phyloP scores from a whole-genome alignment of 495 filamentous ascomycete genomes.

The Neurospora sp. region DNA sequence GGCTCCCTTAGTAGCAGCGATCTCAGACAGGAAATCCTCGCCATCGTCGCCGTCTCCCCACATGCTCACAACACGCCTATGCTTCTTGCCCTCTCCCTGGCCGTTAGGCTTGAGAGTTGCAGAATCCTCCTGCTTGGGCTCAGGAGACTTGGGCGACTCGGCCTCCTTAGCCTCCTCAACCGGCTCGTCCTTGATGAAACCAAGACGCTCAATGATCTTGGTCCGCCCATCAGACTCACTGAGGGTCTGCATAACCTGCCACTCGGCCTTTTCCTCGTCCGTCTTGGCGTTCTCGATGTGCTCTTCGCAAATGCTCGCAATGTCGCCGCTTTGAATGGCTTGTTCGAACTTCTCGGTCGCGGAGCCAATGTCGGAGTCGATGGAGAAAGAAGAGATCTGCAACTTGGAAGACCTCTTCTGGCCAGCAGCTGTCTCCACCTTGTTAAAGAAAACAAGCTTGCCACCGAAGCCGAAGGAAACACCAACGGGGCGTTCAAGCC shows the following conservation, averaged over 20 bases:
- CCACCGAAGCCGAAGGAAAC: slow-evolving; percentile 95
- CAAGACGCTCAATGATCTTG: slow-evolving; percentile 76
- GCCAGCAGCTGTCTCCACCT: slow-evolving; percentile 43
- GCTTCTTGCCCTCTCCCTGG: slow-evolving; percentile 26
- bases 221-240: slow-evolving; percentile 70
- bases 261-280: slow-evolving; percentile 90
- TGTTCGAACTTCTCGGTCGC: slow-evolving; percentile 82
- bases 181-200: slow-evolving; percentile 57
- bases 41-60: slow-evolving; percentile 60
- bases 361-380: slow-evolving; percentile 73
- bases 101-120: slow-evolving; percentile 25
- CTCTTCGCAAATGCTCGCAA: slow-evolving; percentile 70
- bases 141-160: slow-evolving; percentile 7
- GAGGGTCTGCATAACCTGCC: slow-evolving; percentile 87
- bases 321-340: slow-evolving; percentile 65
- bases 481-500: slow-evolving; percentile 76
- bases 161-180: slow-evolving; percentile 14
- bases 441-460: slow-evolving; percentile 71
- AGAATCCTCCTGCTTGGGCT: slow-evolving; percentile 31
- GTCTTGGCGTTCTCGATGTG: slow-evolving; percentile 60
- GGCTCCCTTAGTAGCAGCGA: slow-evolving; percentile 42
- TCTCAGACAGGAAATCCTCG: slow-evolving; percentile 76
- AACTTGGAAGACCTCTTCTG: slow-evolving; percentile 63
- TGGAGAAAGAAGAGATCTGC: slow-evolving; percentile 75
- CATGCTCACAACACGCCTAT: slow-evolving; percentile 27